Evolutionary conservation across 352 stramenopile genomes (phyloP), one percentile per base, ranked within the genome.

Genomic region (Globisporangium paroecandrum): DNA sequence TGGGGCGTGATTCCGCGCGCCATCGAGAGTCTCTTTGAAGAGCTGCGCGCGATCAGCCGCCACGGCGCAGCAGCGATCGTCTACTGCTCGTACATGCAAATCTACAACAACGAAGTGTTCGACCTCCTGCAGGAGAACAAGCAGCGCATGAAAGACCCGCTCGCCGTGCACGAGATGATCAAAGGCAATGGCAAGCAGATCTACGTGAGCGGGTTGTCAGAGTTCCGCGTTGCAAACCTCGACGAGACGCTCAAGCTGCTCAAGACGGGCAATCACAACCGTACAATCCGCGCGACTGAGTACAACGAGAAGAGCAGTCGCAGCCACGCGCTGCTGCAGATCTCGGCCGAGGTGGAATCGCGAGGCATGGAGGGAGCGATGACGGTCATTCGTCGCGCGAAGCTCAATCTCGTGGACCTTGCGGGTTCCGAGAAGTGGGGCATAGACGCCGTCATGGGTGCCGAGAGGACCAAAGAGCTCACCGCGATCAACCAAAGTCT

Each of bases 401-500:
- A 92, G 65, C 88, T 98, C 54, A 98, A 97, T 59, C 79, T 98
- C 1, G 92, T 98, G 2, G 93, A 98, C 62, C 74, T 98, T 10
- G 92, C 93, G 3, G 93, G 93, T 7, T 97, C 90, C 1, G 93
- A 98, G 68, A 98, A 94, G 71, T 98, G 93, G 93, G 88, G 87
- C 15, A 83, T 77, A 0, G 83, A 87, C 43, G 70, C 88, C 36
- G 66, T 77, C n/a, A 90, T 97, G 77, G 78, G 75, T 1, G 69
- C 76, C 0, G 83, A 87, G 27, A 88, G 89, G 27, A 82, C 89
- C 60, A 91, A 85, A 27, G 93, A 98, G 68, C 77, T 98, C 64
- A 97, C 83, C 29, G 95, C 87, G 60, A 98, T 98, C 64, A 98
- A 98, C 69, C 85, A 95, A 36, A 97, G 83, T 69, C 69, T 98